Evolutionary conservation across 345 rosid species (phyloP).

Genomic region (Hibiscus trionum): DNA sequence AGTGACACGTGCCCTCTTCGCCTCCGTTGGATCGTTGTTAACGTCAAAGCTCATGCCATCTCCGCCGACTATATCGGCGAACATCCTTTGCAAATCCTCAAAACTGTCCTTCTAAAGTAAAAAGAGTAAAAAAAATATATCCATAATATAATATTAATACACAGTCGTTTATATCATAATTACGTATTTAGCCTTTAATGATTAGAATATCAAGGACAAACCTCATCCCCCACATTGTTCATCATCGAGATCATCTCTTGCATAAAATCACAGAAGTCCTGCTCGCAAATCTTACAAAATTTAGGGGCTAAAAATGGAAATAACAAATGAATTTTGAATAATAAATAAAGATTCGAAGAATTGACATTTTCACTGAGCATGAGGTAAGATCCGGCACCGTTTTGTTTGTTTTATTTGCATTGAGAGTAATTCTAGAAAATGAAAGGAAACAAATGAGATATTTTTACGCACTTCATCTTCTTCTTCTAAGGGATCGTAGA

Average conservation of each 20-base stretch:
- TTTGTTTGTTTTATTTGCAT: background rate
- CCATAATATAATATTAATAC: background rate
- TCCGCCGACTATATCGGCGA: constrained; percentile 69
- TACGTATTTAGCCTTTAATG: background rate
- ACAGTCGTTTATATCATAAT: background rate
- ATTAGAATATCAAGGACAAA: background rate
- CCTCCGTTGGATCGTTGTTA: constrained; percentile 16
- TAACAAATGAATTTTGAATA: no score
- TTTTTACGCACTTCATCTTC: constrained; percentile 58
- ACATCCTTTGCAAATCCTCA: constrained; percentile 88
- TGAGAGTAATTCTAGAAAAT: no score
- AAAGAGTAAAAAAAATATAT: background rate
- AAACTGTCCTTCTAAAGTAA: constrained; percentile 55
- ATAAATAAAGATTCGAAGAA: background rate
- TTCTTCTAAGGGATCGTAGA: constrained; percentile 62
- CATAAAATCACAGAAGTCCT: constrained; percentile 89
- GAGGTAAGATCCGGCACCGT: constrained; percentile 3
- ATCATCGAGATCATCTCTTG: constrained; percentile 93
- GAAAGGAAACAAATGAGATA: background rate
- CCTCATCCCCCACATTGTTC: constrained; percentile 81
- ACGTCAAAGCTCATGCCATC: constrained; percentile 30
- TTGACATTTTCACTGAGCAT: background rate
- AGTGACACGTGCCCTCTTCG: constrained; percentile 41
- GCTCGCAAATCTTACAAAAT: background rate
- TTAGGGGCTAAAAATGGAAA: background rate